Percentiles rank a stretch among this genome's conserved stretches.
Conservation (phyloP, 1,284 basidiomycete genomes). For the Marasmius oreades region DNA sequence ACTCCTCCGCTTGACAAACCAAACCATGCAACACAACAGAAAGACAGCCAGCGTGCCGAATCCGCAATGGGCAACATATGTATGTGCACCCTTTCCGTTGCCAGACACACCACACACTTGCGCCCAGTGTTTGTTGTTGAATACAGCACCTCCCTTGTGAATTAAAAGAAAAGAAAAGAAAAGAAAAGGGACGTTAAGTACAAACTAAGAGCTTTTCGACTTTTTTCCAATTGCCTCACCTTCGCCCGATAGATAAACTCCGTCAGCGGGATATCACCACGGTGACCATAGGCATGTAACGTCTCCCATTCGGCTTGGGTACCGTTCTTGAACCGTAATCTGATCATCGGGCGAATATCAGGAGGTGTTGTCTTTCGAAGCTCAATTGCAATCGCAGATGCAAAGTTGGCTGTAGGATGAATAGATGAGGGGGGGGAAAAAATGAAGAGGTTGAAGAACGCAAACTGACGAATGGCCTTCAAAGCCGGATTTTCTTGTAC, state of each 20-base stretch:
- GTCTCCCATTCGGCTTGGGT: not conserved
- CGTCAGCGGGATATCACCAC: not conserved
- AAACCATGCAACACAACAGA: no score
- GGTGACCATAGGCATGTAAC: not conserved
- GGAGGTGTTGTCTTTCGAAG: not conserved
- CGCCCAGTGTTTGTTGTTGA: not conserved
- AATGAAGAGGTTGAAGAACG: no score
- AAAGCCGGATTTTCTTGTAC: not conserved
- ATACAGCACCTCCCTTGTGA: not conserved
- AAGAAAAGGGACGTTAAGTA: no score
- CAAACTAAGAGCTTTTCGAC: no score
- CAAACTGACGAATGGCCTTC: not conserved
- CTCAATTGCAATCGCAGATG: not conserved
- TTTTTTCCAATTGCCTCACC: not conserved
- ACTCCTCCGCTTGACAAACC: no score
- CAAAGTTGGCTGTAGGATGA: not conserved
- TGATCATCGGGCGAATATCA: not conserved
- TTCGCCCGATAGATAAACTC: constrained; percentile 3
- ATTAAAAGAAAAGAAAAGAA: not conserved
- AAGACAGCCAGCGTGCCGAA: no score
- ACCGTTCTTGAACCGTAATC: not conserved
- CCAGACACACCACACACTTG: not conserved
- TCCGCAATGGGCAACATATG: not conserved
- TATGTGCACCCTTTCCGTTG: not conserved
- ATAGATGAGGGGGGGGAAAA: no score